Evolutionary conservation across 495 filamentous ascomycete genomes (phyloP).

Genomic region (Aspergillus avenaceus): DNA sequence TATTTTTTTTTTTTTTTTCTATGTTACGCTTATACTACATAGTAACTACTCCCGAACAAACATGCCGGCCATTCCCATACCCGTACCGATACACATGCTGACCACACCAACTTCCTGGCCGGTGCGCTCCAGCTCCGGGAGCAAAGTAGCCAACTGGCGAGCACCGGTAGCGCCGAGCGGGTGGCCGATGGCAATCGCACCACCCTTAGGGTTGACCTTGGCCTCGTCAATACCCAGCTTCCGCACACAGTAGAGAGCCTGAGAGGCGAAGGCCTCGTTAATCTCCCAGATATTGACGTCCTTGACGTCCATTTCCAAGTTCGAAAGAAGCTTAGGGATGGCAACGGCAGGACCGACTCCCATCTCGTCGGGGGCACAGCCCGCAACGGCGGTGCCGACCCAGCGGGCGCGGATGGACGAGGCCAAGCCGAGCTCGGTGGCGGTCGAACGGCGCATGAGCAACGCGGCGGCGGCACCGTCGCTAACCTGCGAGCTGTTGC

Average conservation of each 20-base stretch:
- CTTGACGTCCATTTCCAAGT: slow-evolving; percentile 55
- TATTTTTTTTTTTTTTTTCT: no score
- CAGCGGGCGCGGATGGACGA: slow-evolving; percentile 73
- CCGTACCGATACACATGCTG: slow-evolving; percentile 88
- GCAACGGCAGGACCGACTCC: slow-evolving; percentile 82
- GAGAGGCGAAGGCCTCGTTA: slow-evolving; percentile 92
- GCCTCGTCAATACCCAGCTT: slow-evolving; percentile 65
- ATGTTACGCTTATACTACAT: no score
- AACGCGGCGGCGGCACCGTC: slow-evolving; percentile 83
- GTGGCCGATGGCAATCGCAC: slow-evolving; percentile 90
- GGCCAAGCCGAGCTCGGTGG: slow-evolving; percentile 64
- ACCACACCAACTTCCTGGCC: slow-evolving; percentile 66
- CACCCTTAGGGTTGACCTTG: slow-evolving; percentile 85
- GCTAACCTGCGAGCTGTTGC: slow-evolving; percentile 81
- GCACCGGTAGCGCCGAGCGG: slow-evolving; percentile 91
- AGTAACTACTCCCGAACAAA: slow-evolving; percentile 81
- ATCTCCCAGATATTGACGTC: slow-evolving; percentile 93
- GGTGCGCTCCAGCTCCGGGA: slow-evolving; percentile 63
- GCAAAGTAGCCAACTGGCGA: slow-evolving; percentile 70
- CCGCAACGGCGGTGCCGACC: slow-evolving; percentile 66
- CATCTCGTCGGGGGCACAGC: slow-evolving; percentile 89
- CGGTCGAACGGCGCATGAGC: slow-evolving; percentile 81
- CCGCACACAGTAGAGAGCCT: slow-evolving; percentile 76
- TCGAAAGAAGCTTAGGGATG: slow-evolving; percentile 71
- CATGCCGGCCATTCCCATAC: slow-evolving; percentile 87